These are phyloP conservation scores for Cryptosporidium meleagridis DNA, from an alignment of 169 alveolate species.

Conservation along the genomic window DNA sequence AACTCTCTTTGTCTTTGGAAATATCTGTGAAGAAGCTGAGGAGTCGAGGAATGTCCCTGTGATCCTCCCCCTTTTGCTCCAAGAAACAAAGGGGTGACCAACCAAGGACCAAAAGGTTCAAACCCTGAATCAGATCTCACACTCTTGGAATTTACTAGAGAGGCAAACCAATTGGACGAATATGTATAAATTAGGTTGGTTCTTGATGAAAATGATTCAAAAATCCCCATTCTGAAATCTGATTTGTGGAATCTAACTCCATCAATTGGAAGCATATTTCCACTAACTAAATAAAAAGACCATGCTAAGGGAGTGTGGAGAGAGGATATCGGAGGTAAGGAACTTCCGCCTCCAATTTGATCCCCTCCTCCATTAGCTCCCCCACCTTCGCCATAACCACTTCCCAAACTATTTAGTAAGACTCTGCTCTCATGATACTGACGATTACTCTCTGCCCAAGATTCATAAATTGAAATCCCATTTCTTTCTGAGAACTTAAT, in stretches of 20 bases:
- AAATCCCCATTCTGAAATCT: constrained; percentile 81
- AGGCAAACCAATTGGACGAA: constrained; percentile 18
- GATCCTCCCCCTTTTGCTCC: constrained; percentile 13
- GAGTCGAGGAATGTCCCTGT: constrained; percentile 12
- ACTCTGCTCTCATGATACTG: constrained; percentile 69
- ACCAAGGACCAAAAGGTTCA: constrained; percentile 70
- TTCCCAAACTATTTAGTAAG: not conserved
- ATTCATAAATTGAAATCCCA: constrained; percentile 21
- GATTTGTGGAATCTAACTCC: constrained; percentile 87
- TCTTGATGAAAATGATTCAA: constrained; percentile 37
- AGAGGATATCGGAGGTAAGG: constrained; percentile 65
- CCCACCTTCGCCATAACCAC: not conserved
- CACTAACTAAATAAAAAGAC: constrained; percentile 60
- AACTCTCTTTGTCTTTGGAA: constrained; percentile 75
- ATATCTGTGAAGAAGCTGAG: constrained; percentile 55
- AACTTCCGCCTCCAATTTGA: constrained; percentile 78
- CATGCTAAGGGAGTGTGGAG: constrained; percentile 70
- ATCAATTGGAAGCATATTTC: constrained; percentile 82
- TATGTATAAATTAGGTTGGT: constrained; percentile 22
- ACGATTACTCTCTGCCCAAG: constrained; percentile 41
- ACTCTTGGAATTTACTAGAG: constrained; percentile 16
- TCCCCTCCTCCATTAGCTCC: constrained; percentile 75
- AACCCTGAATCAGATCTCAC: constrained; percentile 20
- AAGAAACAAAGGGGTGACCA: constrained; percentile 27
- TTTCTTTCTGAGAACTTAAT: constrained; percentile 3